phyloP scores from a whole-genome alignment of 129 eudicot species.

The Chrysanthemum lavandulifolium region DNA sequence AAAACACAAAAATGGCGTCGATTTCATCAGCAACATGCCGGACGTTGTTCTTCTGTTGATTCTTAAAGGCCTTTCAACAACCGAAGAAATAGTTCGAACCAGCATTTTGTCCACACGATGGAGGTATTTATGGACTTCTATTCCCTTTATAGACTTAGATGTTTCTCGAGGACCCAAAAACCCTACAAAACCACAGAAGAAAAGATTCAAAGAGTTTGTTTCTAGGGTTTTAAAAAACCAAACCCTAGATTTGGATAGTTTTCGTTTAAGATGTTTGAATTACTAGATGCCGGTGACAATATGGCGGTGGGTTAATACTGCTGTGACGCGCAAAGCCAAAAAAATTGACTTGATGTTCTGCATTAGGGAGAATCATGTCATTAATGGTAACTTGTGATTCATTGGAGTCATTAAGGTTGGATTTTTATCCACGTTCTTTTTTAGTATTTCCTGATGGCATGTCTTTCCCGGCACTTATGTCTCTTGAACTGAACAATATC shows the following conservation, averaged over 20 bases:
- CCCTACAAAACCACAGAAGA: background rate
- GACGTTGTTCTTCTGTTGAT: slow-evolving; percentile 27
- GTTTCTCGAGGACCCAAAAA: background rate
- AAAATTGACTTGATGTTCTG: slow-evolving; percentile 2
- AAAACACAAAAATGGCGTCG: background rate
- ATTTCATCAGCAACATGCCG: slow-evolving; percentile 20
- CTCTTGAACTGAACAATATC: background rate
- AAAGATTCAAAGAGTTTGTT: slow-evolving; percentile 13
- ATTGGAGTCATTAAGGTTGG: slow-evolving; percentile 15
- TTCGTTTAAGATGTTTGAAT: slow-evolving; percentile 8
- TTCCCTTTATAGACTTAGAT: slow-evolving; percentile 16
- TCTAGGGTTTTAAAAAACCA: background rate
- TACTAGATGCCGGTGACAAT: slow-evolving; percentile 7
- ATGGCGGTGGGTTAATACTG: slow-evolving; percentile 19
- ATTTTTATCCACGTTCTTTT: background rate
- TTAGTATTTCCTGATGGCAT: slow-evolving; percentile 1
- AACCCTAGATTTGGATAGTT: slow-evolving; percentile 15
- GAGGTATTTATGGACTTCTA: slow-evolving; percentile 28
- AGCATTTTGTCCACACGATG: slow-evolving; percentile 27
- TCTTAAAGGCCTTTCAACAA: slow-evolving; percentile 9
- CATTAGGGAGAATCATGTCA: background rate
- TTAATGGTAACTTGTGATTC: slow-evolving; percentile 9
- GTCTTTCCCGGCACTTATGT: background rate
- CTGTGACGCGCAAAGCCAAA: slow-evolving; percentile 16
- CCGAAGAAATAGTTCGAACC: slow-evolving; percentile 14